Evolutionary conservation across 306 rosid species (phyloP).

Genomic region (Prunus campanulata): DNA sequence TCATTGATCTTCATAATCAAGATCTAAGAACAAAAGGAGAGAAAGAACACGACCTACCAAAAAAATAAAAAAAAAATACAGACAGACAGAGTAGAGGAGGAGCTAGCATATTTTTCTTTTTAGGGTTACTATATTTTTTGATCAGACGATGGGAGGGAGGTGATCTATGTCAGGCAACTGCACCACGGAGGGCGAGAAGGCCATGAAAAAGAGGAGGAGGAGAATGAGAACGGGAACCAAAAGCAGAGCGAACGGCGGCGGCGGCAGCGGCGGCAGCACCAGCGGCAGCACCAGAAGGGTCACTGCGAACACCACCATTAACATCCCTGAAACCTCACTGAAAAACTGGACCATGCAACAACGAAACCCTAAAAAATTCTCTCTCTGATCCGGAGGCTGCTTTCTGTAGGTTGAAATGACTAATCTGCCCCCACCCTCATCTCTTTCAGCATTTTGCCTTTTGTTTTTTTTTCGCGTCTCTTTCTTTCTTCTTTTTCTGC

Average conservation of each 20-base stretch:
- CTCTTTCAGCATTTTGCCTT: too few relatives aligned
- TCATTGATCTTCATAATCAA: not conserved
- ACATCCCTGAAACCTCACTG: slow-evolving; percentile 26
- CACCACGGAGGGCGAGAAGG: slow-evolving; percentile 38
- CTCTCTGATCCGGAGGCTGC: not conserved
- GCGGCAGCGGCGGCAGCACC: slow-evolving; percentile 74
- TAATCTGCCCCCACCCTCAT: not conserved
- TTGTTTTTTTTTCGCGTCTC: too few relatives aligned
- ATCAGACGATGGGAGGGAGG: not conserved
- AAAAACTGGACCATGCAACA: slow-evolving; percentile 39
- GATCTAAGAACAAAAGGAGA: too few relatives aligned
- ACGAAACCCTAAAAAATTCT: not conserved
- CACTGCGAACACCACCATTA: slow-evolving; percentile 45
- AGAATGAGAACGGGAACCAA: slow-evolving; percentile 56
- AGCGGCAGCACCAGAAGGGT: slow-evolving; percentile 51
- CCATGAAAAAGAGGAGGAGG: slow-evolving; percentile 46
- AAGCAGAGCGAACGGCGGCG: slow-evolving; percentile 58
- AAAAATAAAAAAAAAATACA: too few relatives aligned
- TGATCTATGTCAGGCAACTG: slow-evolving; percentile 3
- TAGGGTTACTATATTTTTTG: too few relatives aligned
- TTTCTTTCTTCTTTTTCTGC: too few relatives aligned
- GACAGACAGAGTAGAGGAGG: too few relatives aligned
- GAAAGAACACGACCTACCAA: too few relatives aligned
- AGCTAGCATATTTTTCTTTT: too few relatives aligned
- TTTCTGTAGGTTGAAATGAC: not conserved